Conservation (phyloP, 225 moss, liverwort and hornwort species). For the Straminergon stramineum region DNA sequence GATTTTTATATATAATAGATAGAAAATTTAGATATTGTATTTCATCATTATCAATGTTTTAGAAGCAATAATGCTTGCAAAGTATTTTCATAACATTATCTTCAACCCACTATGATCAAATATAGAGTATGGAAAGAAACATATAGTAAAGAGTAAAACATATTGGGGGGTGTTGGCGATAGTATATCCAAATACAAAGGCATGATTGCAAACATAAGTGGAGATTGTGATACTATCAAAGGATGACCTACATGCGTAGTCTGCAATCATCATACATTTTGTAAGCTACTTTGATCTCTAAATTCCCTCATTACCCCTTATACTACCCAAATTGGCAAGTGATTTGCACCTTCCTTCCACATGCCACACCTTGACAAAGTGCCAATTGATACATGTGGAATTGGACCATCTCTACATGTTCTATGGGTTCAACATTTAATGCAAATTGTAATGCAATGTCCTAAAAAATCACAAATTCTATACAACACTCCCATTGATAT, state of each 20-base stretch:
- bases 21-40: not conserved
- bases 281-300: not conserved
- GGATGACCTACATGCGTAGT: not conserved
- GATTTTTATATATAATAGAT: not conserved
- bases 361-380: not conserved
- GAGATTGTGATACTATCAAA: rapidly evolving
- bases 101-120: not conserved
- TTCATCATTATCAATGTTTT: not conserved
- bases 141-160: not conserved
- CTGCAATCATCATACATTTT: too few species aligned
- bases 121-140: rapidly evolving
- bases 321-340: too few species aligned
- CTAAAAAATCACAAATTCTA: not conserved
- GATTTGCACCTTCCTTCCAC: not conserved
- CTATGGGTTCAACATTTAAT: not conserved
- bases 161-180: not conserved
- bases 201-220: rapidly evolving
- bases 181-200: not conserved
- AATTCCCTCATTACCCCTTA: not conserved
- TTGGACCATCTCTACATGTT: not conserved
- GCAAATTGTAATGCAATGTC: not conserved
- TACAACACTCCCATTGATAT: not conserved
- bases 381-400: not conserved
- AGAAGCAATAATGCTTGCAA: not conserved
- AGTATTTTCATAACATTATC: not conserved